phyloP scores from a whole-genome alignment of 768 basidiomycete species.

The Hypsizygus marmoreus region DNA sequence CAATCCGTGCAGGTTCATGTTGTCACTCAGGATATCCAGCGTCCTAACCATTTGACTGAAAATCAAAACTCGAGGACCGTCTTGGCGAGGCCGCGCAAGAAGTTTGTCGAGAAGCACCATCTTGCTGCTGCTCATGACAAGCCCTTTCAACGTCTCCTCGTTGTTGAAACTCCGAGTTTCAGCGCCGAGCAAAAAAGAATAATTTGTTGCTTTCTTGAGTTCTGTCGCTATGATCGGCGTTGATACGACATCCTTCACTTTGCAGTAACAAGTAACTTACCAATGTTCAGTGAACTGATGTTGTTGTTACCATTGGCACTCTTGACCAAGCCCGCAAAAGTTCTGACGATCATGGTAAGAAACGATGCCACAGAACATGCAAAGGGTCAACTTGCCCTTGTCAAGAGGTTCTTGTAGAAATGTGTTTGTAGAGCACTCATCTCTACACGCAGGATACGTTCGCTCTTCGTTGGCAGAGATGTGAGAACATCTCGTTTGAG shows the following conservation, averaged over 20 bases:
- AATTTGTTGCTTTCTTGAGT: constrained; percentile 96
- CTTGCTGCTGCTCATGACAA: constrained; percentile 98
- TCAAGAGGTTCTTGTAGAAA: constrained; percentile 97
- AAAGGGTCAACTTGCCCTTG: constrained; percentile 55
- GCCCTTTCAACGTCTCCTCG: constrained; percentile 86
- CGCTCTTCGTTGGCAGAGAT: constrained; percentile 93
- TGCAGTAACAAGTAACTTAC: constrained; percentile 35
- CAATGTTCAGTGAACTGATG: constrained; percentile 93
- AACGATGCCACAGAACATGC: constrained; percentile 1
- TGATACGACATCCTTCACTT: constrained; percentile 1
- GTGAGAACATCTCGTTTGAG: constrained; percentile 95
- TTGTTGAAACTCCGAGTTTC: constrained; percentile 59
- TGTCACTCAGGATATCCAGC: constrained; percentile 96
- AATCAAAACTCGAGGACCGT: constrained; percentile 94
- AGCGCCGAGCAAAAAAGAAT: constrained; percentile 95
- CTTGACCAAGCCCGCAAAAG: constrained; percentile 87
- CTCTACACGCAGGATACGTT: constrained; percentile 96
- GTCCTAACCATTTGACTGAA: constrained; percentile 99
- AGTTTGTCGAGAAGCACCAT: constrained; percentile 97
- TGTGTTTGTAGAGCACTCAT: constrained; percentile 95
- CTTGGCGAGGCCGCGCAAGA: constrained; percentile 78
- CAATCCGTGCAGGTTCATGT: constrained; percentile 85
- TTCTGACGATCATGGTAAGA: constrained; percentile 52
- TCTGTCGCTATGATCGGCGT: constrained; percentile 74
- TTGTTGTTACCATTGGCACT: constrained; percentile 84